These are phyloP conservation scores for Tricholoma matsutake DNA, from an alignment of 768 basidiomycete genomes.

Conservation along the genomic window DNA sequence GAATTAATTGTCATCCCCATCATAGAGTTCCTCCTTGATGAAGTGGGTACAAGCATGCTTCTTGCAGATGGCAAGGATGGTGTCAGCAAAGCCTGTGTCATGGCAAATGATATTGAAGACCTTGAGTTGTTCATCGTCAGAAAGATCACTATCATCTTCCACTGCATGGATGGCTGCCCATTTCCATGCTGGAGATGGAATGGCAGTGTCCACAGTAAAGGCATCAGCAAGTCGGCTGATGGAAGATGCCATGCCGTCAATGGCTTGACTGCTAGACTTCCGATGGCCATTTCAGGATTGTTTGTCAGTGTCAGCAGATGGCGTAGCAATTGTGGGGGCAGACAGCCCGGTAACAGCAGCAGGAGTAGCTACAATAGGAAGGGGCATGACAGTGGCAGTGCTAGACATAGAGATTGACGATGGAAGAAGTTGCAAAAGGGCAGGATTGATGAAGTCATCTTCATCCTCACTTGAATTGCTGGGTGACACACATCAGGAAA, in stretches of 20 bases:
- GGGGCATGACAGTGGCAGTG: neutral
- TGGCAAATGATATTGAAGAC: constrained; percentile 13
- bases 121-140: constrained; percentile 15
- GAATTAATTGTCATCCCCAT: neutral
- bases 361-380: neutral
- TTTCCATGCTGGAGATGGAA: constrained; percentile 9
- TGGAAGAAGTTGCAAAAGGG: neutral
- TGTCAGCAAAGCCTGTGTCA: constrained; percentile 16
- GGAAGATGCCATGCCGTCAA: constrained; percentile 15
- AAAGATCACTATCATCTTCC: constrained; percentile 19
- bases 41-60: constrained; percentile 11
- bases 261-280: constrained; percentile 13
- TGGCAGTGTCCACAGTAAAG: constrained; percentile 6
- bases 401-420: neutral
- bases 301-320: neutral
- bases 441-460: constrained; percentile 1
- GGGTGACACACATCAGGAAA: too few species aligned
- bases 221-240: constrained; percentile 16
- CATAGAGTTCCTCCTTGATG: constrained; percentile 8
- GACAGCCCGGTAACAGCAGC: neutral
- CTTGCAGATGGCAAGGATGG: constrained; percentile 12
- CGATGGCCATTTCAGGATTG: neutral
- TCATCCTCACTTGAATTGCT: neutral
- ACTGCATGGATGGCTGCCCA: constrained; percentile 12
- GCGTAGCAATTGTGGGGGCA: neutral